Percentiles rank a stretch among this genome's conserved stretches.
These are phyloP conservation scores for Fusarium phyllophilum DNA, from an alignment of 2,329 filamentous ascomycete species.

Conservation along the genomic window DNA sequence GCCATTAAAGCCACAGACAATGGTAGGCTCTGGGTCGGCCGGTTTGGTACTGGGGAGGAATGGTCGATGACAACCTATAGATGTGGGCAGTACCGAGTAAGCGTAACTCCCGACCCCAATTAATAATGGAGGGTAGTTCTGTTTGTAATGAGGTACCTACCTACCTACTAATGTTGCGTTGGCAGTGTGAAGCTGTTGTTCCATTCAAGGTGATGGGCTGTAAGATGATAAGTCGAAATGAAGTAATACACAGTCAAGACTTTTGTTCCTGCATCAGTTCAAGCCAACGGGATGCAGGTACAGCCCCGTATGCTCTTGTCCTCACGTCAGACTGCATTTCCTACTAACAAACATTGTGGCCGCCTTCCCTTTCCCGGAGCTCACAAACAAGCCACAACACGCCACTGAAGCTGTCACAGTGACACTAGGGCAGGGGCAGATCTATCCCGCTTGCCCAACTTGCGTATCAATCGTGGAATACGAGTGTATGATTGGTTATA, in stretches of 20 bases:
- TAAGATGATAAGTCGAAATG: not conserved
- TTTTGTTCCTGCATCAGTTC: not conserved
- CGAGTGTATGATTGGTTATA: slow-evolving; percentile 3
- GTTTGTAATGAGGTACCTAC: not conserved
- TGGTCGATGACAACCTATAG: slow-evolving; percentile 12
- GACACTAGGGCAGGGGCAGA: slow-evolving; percentile 8
- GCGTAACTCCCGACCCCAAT: not conserved
- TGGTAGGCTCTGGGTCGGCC: not conserved
- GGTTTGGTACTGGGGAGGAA: slow-evolving; percentile 23
- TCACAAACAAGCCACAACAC: slow-evolving; percentile 20
- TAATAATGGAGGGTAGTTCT: not conserved
- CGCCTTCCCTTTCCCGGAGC: slow-evolving; percentile 27
- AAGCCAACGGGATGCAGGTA: not conserved
- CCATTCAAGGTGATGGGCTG: not conserved
- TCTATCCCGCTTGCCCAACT: slow-evolving; percentile 28
- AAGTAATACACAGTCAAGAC: not conserved
- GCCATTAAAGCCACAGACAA: slow-evolving; percentile 19
- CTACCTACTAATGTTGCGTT: not conserved
- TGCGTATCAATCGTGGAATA: slow-evolving; percentile 8
- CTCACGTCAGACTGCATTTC: slow-evolving; percentile 1
- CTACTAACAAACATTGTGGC: not conserved
- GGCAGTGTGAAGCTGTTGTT: not conserved
- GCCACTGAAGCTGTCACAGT: slow-evolving; percentile 21
- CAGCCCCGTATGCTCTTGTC: slow-evolving; percentile 16
- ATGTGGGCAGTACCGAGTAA: not conserved